These are phyloP conservation scores for Terana coerulea DNA, from an alignment of 768 basidiomycete genomes.

Conservation along the genomic window DNA sequence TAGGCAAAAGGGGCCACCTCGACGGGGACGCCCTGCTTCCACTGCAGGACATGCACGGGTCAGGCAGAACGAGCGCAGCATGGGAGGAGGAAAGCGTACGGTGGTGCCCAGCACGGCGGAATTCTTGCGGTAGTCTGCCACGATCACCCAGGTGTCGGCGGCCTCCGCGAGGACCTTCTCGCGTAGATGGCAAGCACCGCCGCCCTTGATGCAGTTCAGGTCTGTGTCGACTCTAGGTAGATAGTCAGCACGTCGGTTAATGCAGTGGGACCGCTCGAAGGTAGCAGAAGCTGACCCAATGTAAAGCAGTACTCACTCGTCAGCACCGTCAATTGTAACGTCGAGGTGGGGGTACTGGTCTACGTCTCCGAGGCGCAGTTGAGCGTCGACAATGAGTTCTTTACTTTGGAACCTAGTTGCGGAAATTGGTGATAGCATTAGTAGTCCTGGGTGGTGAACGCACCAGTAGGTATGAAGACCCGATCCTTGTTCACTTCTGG, in stretches of 20 bases:
- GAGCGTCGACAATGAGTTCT: conserved; percentile 82
- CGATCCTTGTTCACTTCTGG: conserved; percentile 68
- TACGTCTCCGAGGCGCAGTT: conserved; percentile 80
- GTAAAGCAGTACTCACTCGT: conserved; percentile 63
- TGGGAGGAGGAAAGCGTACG: conserved; percentile 43
- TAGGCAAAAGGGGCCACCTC: conserved; percentile 98
- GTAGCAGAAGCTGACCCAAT: background rate
- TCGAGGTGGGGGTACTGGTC: conserved; percentile 88
- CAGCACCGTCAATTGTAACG: conserved; percentile 97
- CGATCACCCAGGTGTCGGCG: conserved; percentile 85
- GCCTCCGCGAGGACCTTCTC: conserved; percentile 99
- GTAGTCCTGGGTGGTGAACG: conserved; percentile 14
- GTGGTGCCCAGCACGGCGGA: conserved; percentile 74
- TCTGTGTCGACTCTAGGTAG: conserved; percentile 69
- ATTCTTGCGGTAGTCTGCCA: conserved; percentile 97
- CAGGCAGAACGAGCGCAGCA: conserved; percentile 5
- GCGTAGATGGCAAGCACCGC: conserved; percentile 92
- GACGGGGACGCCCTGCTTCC: conserved; percentile 84
- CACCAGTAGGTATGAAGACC: conserved; percentile 88
- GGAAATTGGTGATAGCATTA: conserved; percentile 30
- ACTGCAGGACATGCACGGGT: conserved; percentile 41
- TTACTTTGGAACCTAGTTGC: conserved; percentile 98
- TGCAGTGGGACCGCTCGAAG: background rate
- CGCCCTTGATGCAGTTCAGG: conserved; percentile 95
- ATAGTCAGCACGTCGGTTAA: too few relatives aligned